Evolutionary conservation across 2,329 filamentous ascomycete genomes (phyloP).

Genomic region (Chaetothyriales sp.): DNA sequence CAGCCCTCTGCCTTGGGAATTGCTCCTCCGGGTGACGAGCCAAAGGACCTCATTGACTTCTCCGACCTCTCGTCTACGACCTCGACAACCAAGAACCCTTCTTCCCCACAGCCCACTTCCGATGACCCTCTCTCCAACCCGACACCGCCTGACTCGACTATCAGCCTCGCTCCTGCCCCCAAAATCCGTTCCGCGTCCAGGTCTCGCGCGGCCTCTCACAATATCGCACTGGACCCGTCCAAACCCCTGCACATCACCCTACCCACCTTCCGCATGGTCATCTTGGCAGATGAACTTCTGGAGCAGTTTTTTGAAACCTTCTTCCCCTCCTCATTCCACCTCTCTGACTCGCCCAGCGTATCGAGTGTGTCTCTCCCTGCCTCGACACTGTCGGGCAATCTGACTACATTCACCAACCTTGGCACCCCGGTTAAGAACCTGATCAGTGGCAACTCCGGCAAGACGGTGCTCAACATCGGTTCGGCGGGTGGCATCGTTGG

Average conservation of each 20-base stretch:
- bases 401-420: conserved; percentile 74
- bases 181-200: conserved; percentile 4
- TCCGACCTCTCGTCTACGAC: conserved; percentile 27
- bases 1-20: conserved; percentile 54
- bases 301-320: conserved; percentile 97
- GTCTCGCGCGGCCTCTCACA: conserved; percentile 50
- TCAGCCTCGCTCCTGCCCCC: background rate
- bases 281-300: conserved; percentile 85
- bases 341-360: conserved; percentile 50
- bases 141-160: conserved; percentile 12
- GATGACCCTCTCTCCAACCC: conserved; percentile 12
- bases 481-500: conserved; percentile 47
- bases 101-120: conserved; percentile 11
- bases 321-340: conserved; percentile 83
- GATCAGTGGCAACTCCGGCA: conserved; percentile 26
- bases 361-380: conserved; percentile 24
- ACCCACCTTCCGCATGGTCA: conserved; percentile 96
- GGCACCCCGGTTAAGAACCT: conserved; percentile 36
- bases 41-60: conserved; percentile 32
- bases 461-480: conserved; percentile 19
- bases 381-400: conserved; percentile 46
- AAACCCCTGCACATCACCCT: conserved; percentile 92
- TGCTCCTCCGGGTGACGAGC: conserved; percentile 50
- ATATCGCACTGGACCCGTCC: conserved; percentile 79
- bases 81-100: conserved; percentile 18